Evolutionary conservation across 2,329 filamentous ascomycete species (phyloP), one percentile per base, ranked within the genome.

Genomic region (Fusarium nurragi): DNA sequence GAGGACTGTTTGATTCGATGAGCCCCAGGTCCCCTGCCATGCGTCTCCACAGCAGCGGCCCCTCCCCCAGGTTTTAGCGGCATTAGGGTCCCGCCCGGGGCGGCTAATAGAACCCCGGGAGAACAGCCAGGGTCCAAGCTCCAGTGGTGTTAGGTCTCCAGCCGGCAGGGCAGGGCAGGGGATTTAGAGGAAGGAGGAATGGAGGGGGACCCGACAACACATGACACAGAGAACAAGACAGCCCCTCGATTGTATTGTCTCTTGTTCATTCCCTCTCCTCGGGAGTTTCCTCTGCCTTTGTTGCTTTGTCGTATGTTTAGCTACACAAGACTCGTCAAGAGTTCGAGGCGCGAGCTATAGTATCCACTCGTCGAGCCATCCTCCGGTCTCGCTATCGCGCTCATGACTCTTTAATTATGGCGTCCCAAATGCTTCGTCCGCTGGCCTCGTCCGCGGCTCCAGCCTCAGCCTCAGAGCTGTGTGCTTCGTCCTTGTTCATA

Each of bases 361-460:
- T 60, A 44, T 43, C 60, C 54, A 60, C 54, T 57, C 34, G 37
- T 50, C 32, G 26, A 45, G 38, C 54, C 40, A 41, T 36, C 26
- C 41, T 51, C 37, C 51, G 59, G 60, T 60, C 49, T 69, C 54
- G 66, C 52, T 60, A 47, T 58, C 36, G 56, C 54, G 40, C 46
- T 65, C 51, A 77, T 76, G 74, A 72, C 59, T 62, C 67, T 65
- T 55, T 47, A 51, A 68, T 70, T 64, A 78, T 78, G 76, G 73
- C 76, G 60, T 71, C 74, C 44, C 72, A 69, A 59, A 60, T 77
- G 54, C 67, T 78, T 59, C 75, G 76, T 48, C 75, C 76, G 52
- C 64, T 77, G 58, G 69, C 65, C 50, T 60, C 67, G 26, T 64
- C 61, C 52, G 47, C 67, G 64, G 69, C 56, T 38, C 54, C 59